Conservation (phyloP, 495 filamentous ascomycete genomes). For the Xylaria scruposa region DNA sequence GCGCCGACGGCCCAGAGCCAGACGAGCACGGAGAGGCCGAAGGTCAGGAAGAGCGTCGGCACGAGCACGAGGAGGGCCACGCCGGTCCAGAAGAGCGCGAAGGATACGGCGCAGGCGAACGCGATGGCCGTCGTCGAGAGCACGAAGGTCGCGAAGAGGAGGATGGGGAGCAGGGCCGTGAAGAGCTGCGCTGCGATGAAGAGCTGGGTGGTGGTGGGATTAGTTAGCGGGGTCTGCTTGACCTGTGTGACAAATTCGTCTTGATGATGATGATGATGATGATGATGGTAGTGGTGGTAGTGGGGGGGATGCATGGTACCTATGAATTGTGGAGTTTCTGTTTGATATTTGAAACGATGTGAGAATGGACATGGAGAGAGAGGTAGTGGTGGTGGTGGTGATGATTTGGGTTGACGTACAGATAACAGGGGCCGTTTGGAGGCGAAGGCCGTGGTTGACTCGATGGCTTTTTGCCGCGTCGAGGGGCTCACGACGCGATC, state of each 20-base stretch:
- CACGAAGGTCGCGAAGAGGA: conserved; percentile 66
- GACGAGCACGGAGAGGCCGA: conserved; percentile 58
- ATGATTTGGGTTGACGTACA: conserved; percentile 35
- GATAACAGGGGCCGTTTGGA: conserved; percentile 43
- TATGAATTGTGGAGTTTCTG: not conserved
- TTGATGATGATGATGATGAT: not conserved
- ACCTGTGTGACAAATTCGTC: not conserved
- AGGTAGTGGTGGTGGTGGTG: too few relatives aligned
- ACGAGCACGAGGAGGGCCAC: conserved; percentile 68
- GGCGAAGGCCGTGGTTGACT: conserved; percentile 33
- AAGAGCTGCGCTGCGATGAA: conserved; percentile 63
- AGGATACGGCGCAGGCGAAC: conserved; percentile 60
- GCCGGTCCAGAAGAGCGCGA: conserved; percentile 67
- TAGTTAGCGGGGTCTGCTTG: not conserved
- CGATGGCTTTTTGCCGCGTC: conserved; percentile 40
- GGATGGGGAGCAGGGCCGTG: conserved; percentile 63
- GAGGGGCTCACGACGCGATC: conserved; percentile 45
- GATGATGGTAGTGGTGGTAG: too few relatives aligned
- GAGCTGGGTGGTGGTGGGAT: conserved; percentile 35
- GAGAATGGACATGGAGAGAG: not conserved
- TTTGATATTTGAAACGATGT: not conserved
- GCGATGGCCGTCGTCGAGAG: conserved; percentile 61
- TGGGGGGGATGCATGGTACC: not conserved
- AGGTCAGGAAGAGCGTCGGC: conserved; percentile 67
- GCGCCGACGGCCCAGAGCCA: conserved; percentile 69